Percentiles rank a stretch among this genome's conserved stretches.
Conservation (phyloP, 805 yeast genomes). For the Cyberlindnera mrakii region DNA sequence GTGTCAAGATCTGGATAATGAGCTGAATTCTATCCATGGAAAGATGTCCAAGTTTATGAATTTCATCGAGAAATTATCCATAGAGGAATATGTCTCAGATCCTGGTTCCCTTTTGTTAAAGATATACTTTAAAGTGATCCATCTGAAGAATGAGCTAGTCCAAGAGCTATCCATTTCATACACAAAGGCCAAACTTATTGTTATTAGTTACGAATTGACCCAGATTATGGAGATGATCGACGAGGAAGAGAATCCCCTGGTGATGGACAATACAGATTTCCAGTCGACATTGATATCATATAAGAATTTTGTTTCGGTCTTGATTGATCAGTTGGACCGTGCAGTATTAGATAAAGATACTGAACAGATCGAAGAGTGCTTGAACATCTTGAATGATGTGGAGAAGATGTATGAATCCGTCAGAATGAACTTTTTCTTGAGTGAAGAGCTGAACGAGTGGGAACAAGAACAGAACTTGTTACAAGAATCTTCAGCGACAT, state of each 20-base stretch:
- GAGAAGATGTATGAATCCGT: slow-evolving; percentile 67
- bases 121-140: slow-evolving; percentile 31
- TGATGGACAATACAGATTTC: slow-evolving; percentile 27
- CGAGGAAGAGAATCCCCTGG: slow-evolving; percentile 15
- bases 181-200: slow-evolving; percentile 58
- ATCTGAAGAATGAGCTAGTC: slow-evolving; percentile 43
- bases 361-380: slow-evolving; percentile 57
- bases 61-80: slow-evolving; percentile 25
- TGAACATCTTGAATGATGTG: slow-evolving; percentile 61
- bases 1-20: slow-evolving; percentile 39
- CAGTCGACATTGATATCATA: slow-evolving; percentile 43
- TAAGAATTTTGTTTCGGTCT: slow-evolving; percentile 50
- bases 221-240: slow-evolving; percentile 27
- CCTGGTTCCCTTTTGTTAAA: slow-evolving; percentile 21
- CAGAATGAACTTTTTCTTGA: slow-evolving; percentile 30
- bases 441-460: slow-evolving; percentile 24
- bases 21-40: slow-evolving; percentile 40
- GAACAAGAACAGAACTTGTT: slow-evolving; percentile 11
- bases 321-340: slow-evolving; percentile 50
- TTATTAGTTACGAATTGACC: slow-evolving; percentile 59
- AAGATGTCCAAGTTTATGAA: slow-evolving; percentile 40
- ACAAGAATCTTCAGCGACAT: background rate
- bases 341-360: slow-evolving; percentile 50
- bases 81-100: slow-evolving; percentile 19
- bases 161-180: slow-evolving; percentile 53